phyloP scores from a whole-genome alignment of 352 stramenopile species.

The Phytopythium vexans region DNA sequence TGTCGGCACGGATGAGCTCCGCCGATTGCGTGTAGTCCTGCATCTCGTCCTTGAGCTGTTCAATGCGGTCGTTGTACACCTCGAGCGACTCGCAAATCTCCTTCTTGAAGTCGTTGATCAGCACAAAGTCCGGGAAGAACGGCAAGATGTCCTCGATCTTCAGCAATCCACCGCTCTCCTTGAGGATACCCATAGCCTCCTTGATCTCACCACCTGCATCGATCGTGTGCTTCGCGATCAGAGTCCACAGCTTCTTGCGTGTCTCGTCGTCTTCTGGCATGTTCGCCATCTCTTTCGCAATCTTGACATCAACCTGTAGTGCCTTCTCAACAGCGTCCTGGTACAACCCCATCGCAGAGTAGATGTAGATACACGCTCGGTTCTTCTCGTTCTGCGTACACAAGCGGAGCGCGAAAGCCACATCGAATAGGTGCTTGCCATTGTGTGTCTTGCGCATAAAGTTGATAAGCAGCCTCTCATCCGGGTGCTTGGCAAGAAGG shows the following conservation, averaged over 20 bases:
- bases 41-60: slow-evolving; percentile 92
- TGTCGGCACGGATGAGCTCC: slow-evolving; percentile 87
- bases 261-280: slow-evolving; percentile 88
- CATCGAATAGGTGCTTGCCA: slow-evolving; percentile 87
- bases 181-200: slow-evolving; percentile 81
- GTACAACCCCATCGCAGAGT: slow-evolving; percentile 91
- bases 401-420: slow-evolving; percentile 89
- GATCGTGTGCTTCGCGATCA: slow-evolving; percentile 92
- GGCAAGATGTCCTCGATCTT: slow-evolving; percentile 94
- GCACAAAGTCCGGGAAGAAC: slow-evolving; percentile 94
- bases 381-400: slow-evolving; percentile 93
- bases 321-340: slow-evolving; percentile 92
- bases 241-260: slow-evolving; percentile 91
- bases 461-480: slow-evolving; percentile 87
- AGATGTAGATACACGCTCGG: slow-evolving; percentile 93
- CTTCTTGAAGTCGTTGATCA: slow-evolving; percentile 95
- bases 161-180: slow-evolving; percentile 76
- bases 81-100: slow-evolving; percentile 93
- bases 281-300: slow-evolving; percentile 92
- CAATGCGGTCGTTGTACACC: slow-evolving; percentile 89
- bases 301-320: slow-evolving; percentile 89
- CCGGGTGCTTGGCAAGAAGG: slow-evolving; percentile 86
- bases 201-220: slow-evolving; percentile 84
- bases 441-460: slow-evolving; percentile 89
- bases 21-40: slow-evolving; percentile 90